Evolutionary conservation across 495 filamentous ascomycete species (phyloP).

Genomic region (Bacidia rubella): DNA sequence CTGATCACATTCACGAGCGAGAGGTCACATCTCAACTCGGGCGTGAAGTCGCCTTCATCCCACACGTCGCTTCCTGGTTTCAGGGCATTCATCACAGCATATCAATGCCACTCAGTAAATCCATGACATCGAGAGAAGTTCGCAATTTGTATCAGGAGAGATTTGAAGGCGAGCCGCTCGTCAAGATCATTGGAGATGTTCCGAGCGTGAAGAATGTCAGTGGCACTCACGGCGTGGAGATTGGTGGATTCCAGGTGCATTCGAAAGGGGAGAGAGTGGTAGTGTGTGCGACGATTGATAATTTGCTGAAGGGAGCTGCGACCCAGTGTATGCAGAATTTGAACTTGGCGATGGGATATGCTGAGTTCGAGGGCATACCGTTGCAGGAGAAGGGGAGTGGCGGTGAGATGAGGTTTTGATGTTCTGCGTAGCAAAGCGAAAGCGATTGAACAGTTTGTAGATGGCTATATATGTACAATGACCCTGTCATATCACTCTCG

Average conservation of each 20-base stretch:
- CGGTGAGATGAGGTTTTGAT: constrained; percentile 10
- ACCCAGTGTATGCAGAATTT: constrained; percentile 94
- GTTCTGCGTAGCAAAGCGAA: too few relatives aligned
- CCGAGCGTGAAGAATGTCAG: constrained; percentile 80
- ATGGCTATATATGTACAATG: too few relatives aligned
- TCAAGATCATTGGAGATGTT: constrained; percentile 80
- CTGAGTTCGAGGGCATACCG: constrained; percentile 85
- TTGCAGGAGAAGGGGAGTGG: constrained; percentile 28
- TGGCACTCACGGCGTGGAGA: constrained; percentile 79
- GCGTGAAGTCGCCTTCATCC: constrained; percentile 69
- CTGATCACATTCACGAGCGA: constrained; percentile 90
- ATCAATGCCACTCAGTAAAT: constrained; percentile 60
- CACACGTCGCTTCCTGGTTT: constrained; percentile 96
- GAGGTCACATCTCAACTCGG: constrained; percentile 77
- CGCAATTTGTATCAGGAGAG: constrained; percentile 90
- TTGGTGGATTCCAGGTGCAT: constrained; percentile 90
- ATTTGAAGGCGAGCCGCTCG: constrained; percentile 87
- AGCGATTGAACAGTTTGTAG: too few relatives aligned
- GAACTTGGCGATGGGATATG: constrained; percentile 89
- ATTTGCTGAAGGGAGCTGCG: constrained; percentile 89
- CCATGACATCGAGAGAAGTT: constrained; percentile 83
- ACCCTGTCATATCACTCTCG: too few relatives aligned
- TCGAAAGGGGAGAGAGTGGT: constrained; percentile 79
- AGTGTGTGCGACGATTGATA: constrained; percentile 95
- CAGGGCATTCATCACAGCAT: constrained; percentile 92